Conservation (phyloP, 106 monocot genomes). For the Platanthera guangdongensis region DNA sequence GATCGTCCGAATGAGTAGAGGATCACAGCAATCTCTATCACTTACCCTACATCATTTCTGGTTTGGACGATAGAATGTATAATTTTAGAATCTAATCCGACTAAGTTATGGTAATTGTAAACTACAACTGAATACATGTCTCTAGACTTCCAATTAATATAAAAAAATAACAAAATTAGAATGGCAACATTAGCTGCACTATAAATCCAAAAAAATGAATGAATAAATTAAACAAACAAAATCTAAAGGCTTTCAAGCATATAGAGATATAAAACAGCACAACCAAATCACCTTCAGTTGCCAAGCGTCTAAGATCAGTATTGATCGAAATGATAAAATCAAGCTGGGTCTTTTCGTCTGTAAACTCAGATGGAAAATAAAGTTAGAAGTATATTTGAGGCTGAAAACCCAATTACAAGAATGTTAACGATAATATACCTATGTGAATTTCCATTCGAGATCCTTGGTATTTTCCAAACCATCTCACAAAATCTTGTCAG, state of each 20-base stretch:
- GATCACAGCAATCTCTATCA: too few species aligned
- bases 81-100: not conserved
- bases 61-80: not conserved
- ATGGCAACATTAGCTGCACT: not conserved
- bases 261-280: not conserved
- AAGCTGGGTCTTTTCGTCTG: constrained; percentile 7
- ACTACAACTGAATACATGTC: not conserved
- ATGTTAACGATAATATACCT: constrained; percentile 21
- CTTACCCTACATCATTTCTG: not conserved
- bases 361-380: not conserved
- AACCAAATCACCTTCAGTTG: constrained; percentile 48
- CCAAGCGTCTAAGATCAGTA: constrained; percentile 42
- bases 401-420: constrained; percentile 5
- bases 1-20: too few species aligned
- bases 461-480: constrained; percentile 41
- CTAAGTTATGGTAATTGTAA: not conserved
- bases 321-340: constrained; percentile 40
- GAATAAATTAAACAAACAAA: not conserved
- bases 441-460: constrained; percentile 12
- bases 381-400: not conserved
- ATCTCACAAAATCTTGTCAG: constrained; percentile 32
- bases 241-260: not conserved
- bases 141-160: not conserved
- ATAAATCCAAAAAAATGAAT: not conserved
- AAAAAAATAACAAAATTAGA: not conserved